Conservation (phyloP, 768 basidiomycete species). For the Dacryopinax spathularia region DNA sequence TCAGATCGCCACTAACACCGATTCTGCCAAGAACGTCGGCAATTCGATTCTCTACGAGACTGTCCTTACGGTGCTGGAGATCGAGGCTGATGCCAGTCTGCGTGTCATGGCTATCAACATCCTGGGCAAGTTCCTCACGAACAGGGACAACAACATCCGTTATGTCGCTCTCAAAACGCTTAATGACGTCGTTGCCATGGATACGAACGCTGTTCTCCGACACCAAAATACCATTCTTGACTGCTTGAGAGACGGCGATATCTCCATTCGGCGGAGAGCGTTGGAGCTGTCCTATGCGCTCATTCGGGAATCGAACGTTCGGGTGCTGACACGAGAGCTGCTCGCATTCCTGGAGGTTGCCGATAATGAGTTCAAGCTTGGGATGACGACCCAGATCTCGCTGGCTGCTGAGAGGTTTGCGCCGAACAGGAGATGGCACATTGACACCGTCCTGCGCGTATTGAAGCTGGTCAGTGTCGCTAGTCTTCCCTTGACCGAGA, state of each 20-base stretch:
- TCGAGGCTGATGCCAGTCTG: slow-evolving; percentile 88
- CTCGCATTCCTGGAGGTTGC: slow-evolving; percentile 95
- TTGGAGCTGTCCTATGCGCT: slow-evolving; percentile 94
- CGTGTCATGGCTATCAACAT: slow-evolving; percentile 99
- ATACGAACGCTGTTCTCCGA: slow-evolving; percentile 94
- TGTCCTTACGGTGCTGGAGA: slow-evolving; percentile 87
- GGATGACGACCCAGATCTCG: slow-evolving; percentile 94
- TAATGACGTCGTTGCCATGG: slow-evolving; percentile 95
- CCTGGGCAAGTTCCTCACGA: slow-evolving; percentile 92
- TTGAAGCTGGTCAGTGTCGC: slow-evolving; percentile 60
- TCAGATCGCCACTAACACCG: slow-evolving; percentile 99
- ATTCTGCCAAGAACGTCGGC: slow-evolving; percentile 93
- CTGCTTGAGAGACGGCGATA: slow-evolving; percentile 96
- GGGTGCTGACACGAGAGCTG: slow-evolving; percentile 80
- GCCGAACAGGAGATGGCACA: slow-evolving; percentile 97
- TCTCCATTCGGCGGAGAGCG: slow-evolving; percentile 92
- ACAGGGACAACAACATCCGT: slow-evolving; percentile 95
- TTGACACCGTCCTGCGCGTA: slow-evolving; percentile 87
- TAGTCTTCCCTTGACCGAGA: neutral
- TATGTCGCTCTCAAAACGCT: slow-evolving; percentile 97
- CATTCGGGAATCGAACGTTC: slow-evolving; percentile 88
- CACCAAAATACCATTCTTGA: slow-evolving; percentile 98
- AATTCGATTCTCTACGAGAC: slow-evolving; percentile 97
- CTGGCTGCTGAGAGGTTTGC: slow-evolving; percentile 92
- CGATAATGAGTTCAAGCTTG: slow-evolving; percentile 96